Evolutionary conservation across 441 rosid genomes (phyloP).

Genomic region (Pelargonium fulgidum): DNA sequence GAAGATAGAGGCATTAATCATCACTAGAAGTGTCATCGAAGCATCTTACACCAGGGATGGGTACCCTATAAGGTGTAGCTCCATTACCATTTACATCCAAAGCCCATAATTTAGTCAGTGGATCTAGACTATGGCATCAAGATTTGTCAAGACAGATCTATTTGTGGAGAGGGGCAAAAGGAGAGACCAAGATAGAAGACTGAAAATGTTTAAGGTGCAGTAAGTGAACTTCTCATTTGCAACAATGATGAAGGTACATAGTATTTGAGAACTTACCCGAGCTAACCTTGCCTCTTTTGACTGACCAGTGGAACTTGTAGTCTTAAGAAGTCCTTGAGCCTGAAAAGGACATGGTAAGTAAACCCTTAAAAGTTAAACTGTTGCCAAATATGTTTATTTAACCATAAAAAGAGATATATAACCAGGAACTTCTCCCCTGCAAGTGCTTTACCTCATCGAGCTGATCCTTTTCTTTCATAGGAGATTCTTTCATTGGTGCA

Average conservation of each 20-base stretch:
- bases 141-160: too few species aligned
- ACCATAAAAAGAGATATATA: conserved; percentile 5
- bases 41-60: not conserved
- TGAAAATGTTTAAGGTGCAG: not conserved
- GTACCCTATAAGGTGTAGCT: not conserved
- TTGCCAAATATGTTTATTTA: conserved; percentile 20
- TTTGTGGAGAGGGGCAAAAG: too few species aligned
- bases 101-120: not conserved
- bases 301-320: conserved; percentile 72
- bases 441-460: conserved; percentile 75
- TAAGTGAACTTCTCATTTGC: not conserved
- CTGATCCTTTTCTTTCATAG: conserved; percentile 63
- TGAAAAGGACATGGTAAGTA: conserved; percentile 35
- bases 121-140: too few species aligned
- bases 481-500: conserved; percentile 20
- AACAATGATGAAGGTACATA: conserved; percentile 7
- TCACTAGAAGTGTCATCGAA: too few species aligned
- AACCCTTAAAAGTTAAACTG: too few species aligned
- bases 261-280: conserved; percentile 56
- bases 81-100: conserved; percentile 3
- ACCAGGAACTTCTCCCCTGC: conserved; percentile 12
- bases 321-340: conserved; percentile 96
- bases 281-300: conserved; percentile 98
- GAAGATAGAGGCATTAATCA: too few species aligned
- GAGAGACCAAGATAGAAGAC: not conserved